Evolutionary conservation across 2,329 filamentous ascomycete genomes (phyloP).

Genomic region (Calonectria honghensis): DNA sequence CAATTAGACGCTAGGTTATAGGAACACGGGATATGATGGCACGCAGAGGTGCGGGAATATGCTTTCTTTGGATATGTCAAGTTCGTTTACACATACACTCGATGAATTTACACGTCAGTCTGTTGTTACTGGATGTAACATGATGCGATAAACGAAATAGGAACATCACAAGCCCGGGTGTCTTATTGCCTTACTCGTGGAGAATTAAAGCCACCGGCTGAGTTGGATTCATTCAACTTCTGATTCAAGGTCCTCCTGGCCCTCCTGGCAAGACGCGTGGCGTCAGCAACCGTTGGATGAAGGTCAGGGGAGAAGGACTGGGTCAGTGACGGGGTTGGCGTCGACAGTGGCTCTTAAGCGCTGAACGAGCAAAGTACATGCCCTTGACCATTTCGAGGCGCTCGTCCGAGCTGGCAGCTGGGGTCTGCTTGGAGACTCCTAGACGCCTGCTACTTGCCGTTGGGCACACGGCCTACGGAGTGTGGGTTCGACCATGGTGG

Average conservation of each 20-base stretch:
- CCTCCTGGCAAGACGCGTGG: slow-evolving; percentile 56
- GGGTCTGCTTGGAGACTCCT: slow-evolving; percentile 48
- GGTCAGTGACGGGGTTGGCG: slow-evolving; percentile 43
- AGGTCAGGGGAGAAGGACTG: slow-evolving; percentile 45
- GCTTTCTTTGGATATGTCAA: slow-evolving; percentile 5
- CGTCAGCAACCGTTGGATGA: slow-evolving; percentile 54
- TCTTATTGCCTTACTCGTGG: slow-evolving; percentile 52
- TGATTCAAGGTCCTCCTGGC: slow-evolving; percentile 48
- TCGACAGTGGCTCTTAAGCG: slow-evolving; percentile 47
- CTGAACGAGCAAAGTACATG: slow-evolving; percentile 40
- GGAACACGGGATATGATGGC: slow-evolving; percentile 24
- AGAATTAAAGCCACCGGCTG: slow-evolving; percentile 45
- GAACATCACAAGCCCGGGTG: slow-evolving; percentile 36
- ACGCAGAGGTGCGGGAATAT: slow-evolving; percentile 1
- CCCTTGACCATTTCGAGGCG: slow-evolving; percentile 57
- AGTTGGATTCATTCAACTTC: slow-evolving; percentile 45
- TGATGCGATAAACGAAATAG: slow-evolving; percentile 43
- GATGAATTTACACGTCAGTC: slow-evolving; percentile 26
- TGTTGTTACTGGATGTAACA: slow-evolving; percentile 34
- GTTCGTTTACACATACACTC: slow-evolving; percentile 13
- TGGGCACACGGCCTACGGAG: slow-evolving; percentile 50
- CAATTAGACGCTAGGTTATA: slow-evolving; percentile 14
- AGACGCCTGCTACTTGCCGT: slow-evolving; percentile 55
- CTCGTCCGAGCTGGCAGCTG: slow-evolving; percentile 54
- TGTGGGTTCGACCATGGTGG: slow-evolving; percentile 53